Evolutionary conservation across 2,329 filamentous ascomycete genomes (phyloP).

Genomic region (Lojkania enalia): DNA sequence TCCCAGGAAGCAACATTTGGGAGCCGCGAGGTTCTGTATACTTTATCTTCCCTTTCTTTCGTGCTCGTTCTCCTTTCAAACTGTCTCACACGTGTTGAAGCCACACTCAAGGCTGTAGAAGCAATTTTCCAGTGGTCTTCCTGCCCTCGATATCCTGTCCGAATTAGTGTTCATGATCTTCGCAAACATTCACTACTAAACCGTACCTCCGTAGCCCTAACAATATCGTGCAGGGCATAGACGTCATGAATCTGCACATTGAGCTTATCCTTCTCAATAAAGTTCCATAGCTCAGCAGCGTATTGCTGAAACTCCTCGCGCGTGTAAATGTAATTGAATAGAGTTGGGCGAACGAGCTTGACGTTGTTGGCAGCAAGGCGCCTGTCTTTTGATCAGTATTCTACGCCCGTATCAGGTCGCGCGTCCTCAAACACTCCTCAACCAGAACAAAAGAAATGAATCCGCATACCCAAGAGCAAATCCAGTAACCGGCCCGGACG

Average conservation of each 20-base stretch:
- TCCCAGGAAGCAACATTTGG: too few relatives aligned
- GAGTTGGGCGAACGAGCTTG: slow-evolving; percentile 72
- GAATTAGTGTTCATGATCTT: background rate
- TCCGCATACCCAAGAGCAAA: slow-evolving; percentile 60
- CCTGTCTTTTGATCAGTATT: slow-evolving; percentile 28
- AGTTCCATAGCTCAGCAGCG: slow-evolving; percentile 69
- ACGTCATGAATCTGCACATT: slow-evolving; percentile 74
- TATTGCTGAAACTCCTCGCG: slow-evolving; percentile 72
- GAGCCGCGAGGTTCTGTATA: too few relatives aligned
- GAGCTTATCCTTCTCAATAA: slow-evolving; percentile 70
- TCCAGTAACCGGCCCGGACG: slow-evolving; percentile 76
- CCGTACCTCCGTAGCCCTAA: slow-evolving; percentile 65
- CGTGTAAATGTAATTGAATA: slow-evolving; percentile 66
- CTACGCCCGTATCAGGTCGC: too few relatives aligned
- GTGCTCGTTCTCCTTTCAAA: too few relatives aligned
- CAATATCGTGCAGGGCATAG: slow-evolving; percentile 75
- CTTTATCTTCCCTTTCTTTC: too few relatives aligned
- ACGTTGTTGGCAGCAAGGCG: slow-evolving; percentile 72
- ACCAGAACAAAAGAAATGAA: background rate
- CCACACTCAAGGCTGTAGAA: slow-evolving; percentile 70
- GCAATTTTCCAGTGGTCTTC: slow-evolving; percentile 80
- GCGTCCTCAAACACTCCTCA: background rate
- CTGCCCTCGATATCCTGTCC: slow-evolving; percentile 73
- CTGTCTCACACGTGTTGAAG: too few relatives aligned
- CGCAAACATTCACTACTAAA: background rate